Evolutionary conservation across 2,329 filamentous ascomycete species (phyloP).

Genomic region (Raffaelea deltoideospora): DNA sequence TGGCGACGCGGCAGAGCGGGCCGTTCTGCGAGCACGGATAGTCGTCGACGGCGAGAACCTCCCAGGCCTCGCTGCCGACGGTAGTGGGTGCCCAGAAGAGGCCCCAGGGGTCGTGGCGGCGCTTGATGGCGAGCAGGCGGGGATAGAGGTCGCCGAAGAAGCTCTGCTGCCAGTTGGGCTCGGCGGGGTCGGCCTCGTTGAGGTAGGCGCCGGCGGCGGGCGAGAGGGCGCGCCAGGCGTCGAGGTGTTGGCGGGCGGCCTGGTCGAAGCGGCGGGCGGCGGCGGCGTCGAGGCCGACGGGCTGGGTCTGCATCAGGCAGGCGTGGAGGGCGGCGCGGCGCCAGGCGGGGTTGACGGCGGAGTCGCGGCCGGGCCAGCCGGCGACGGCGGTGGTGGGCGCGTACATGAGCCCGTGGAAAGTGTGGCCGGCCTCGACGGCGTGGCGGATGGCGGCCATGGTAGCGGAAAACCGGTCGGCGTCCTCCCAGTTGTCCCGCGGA

Average conservation of each 20-base stretch:
- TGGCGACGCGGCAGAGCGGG: slow-evolving; percentile 3
- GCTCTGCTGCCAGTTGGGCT: slow-evolving; percentile 17
- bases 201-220: slow-evolving; percentile 18
- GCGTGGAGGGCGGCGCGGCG: slow-evolving; percentile 10
- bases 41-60: slow-evolving; percentile 5
- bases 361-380: slow-evolving; percentile 8
- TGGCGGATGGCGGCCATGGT: slow-evolving; percentile 16
- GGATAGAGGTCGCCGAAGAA: slow-evolving; percentile 20
- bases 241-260: slow-evolving; percentile 6
- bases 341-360: slow-evolving; percentile 13
- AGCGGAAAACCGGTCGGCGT: slow-evolving; percentile 11
- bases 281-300: slow-evolving; percentile 3
- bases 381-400: slow-evolving; percentile 11
- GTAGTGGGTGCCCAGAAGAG: slow-evolving; percentile 17
- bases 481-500: slow-evolving; percentile 17
- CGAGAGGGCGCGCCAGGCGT: slow-evolving; percentile 12
- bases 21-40: slow-evolving; percentile 7
- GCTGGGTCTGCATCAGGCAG: slow-evolving; percentile 8
- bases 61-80: slow-evolving; percentile 7
- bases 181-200: slow-evolving; percentile 25
- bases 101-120: slow-evolving; percentile 20
- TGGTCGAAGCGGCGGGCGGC: slow-evolving; percentile 5
- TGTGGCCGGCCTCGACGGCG: slow-evolving; percentile 18
- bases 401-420: slow-evolving; percentile 20
- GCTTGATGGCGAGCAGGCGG: slow-evolving; percentile 20